Percentiles rank a stretch among this genome's conserved stretches.
These are phyloP conservation scores for Liquidambar formosana DNA, from an alignment of 164 flowering plant genomes.

Conservation along the genomic window DNA sequence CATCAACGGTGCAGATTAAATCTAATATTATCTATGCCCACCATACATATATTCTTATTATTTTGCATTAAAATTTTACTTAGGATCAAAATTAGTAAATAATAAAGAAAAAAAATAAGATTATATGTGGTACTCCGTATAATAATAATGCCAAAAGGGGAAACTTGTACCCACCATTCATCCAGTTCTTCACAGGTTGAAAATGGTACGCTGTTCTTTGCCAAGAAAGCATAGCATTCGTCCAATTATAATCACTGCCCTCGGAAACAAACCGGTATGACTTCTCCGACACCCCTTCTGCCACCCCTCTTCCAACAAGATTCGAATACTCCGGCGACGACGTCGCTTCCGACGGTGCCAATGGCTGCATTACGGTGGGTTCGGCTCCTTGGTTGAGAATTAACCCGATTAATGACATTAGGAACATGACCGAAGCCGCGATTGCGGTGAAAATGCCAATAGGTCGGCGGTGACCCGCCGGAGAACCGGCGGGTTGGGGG, in stretches of 20 bases:
- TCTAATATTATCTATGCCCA: too few relatives aligned
- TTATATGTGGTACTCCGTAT: too few relatives aligned
- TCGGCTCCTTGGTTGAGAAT: conserved; percentile 17
- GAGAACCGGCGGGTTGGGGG: conserved; percentile 14
- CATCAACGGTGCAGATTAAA: not conserved
- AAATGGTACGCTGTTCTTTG: conserved; percentile 71
- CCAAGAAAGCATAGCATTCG: conserved; percentile 55
- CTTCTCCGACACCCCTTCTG: conserved; percentile 55
- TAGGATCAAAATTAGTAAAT: too few relatives aligned
- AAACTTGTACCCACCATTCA: conserved; percentile 76
- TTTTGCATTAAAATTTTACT: too few relatives aligned
- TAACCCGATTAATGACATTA: conserved; percentile 27
- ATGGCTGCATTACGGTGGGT: not conserved
- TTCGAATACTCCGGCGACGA: not conserved
- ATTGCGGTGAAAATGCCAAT: conserved; percentile 15
- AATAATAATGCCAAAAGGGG: too few relatives aligned
- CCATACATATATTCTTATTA: too few relatives aligned
- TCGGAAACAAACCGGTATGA: conserved; percentile 21
- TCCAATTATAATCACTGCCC: conserved; percentile 34
- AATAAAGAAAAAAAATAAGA: too few relatives aligned
- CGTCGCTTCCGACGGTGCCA: not conserved
- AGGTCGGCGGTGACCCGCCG: conserved; percentile 13
- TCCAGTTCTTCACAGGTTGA: conserved; percentile 83
- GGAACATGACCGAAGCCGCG: conserved; percentile 24
- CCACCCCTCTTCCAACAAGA: conserved; percentile 27